Base-by-base conservation (phyloP, 148 eudicot genomes). In the Chenopodium suecicum region DNA sequence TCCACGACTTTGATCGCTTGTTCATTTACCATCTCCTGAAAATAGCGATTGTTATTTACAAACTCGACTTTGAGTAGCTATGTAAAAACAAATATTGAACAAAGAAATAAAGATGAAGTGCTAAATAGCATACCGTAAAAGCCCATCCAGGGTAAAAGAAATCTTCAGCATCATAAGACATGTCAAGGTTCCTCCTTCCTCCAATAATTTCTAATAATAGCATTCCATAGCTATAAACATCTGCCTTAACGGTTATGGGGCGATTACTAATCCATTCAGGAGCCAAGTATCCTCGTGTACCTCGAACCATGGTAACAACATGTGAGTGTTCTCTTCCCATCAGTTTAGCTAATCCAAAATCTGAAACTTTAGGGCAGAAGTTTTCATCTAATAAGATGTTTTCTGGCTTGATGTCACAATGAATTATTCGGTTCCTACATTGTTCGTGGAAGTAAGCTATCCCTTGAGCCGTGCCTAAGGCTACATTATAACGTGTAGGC, bases 131-230 rank as follows among this genome's bases (percentile, higher is more conserved):
- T 90, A 92, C 97, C 94, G 91, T 92, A 81, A 79, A 95, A 37
- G 99, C 99, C 98, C 97, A 94, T 20, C 97, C 97, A 13, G 99
- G 99, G 76, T 81, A 96, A 80, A 94, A 96, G 89, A 94, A 96
- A 64, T 90, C 90, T 58, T 91, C 92, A 0, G 89, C 92, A 82
- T 90, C 91, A 76, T 27, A 89, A 62, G 86, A 88, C 94, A 94
- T 92, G 84, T 94, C 98, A 66, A 96, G 93, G 83, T 95, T 95
- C 80, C 99, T 90, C 71, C 99, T 83, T 6, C 98, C 99, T 37
- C 99, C 97, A 70, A 94, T 78, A 68, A 96, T 92, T 88, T 96
- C 99, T 31, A 96, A 70, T 64, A 96, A 84, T 46, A 94, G 93
- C 98, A 96, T 96, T 37, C 98, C 99, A 66, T 96, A 94, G 73